phyloP scores from a whole-genome alignment of 345 rosid species.

The Carallia pectinifolia region DNA sequence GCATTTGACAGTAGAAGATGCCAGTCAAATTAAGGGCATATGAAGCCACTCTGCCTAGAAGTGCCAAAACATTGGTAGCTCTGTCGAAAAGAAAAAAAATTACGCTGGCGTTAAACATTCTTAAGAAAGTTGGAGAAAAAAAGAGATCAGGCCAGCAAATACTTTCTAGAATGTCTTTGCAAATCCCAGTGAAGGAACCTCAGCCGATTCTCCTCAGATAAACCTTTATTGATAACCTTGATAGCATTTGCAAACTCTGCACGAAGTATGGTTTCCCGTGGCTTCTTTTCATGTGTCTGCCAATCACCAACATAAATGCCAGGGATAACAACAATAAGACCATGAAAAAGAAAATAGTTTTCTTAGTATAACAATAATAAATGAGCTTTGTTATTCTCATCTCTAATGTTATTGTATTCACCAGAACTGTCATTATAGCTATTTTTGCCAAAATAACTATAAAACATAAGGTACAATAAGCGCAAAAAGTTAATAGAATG shows the following conservation, averaged over 20 bases:
- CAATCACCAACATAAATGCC: constrained; percentile 20
- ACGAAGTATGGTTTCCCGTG: constrained; percentile 85
- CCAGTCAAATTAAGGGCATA: constrained; percentile 75
- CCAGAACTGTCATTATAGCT: no score
- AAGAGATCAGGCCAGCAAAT: constrained; percentile 11
- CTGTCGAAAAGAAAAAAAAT: constrained; percentile 39
- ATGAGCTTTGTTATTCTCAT: no score
- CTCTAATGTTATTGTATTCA: no score
- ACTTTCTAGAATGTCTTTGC: constrained; percentile 71
- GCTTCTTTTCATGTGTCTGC: constrained; percentile 81
- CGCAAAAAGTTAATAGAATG: no score
- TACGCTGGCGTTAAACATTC: constrained; percentile 5
- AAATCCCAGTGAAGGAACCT: constrained; percentile 91
- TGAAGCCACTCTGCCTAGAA: constrained; percentile 65
- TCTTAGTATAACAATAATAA: no score
- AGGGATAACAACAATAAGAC: constrained; percentile 16
- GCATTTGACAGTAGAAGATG: constrained; percentile 61
- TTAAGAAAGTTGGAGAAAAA: neutral
- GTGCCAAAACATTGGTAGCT: constrained; percentile 64
- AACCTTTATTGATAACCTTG: constrained; percentile 56
- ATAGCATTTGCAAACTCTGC: constrained; percentile 80
- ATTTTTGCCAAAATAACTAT: constrained; percentile 12
- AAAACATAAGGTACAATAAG: neutral
- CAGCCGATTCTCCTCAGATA: constrained; percentile 60
- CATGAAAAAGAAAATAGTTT: constrained; percentile 3